Percentiles rank a stretch among this genome's conserved stretches.
Evolutionary conservation across 768 basidiomycete genomes (phyloP).

Genomic region (Dioszegia crocea): DNA sequence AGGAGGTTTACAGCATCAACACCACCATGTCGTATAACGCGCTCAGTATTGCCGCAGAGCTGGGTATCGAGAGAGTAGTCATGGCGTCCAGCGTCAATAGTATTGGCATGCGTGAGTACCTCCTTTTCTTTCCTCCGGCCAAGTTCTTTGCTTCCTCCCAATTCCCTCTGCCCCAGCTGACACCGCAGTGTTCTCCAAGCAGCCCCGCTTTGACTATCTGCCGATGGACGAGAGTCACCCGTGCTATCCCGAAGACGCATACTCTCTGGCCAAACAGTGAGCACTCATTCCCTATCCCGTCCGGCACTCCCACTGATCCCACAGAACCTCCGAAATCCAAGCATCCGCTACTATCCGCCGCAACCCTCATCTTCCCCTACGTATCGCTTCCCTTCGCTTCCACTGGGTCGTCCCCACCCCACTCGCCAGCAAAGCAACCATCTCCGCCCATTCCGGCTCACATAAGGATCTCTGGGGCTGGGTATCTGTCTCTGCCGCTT

Average conservation of each 20-base stretch:
- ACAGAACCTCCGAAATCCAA: constrained; percentile 61
- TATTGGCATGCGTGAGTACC: constrained; percentile 31
- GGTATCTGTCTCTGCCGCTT: constrained; percentile 62
- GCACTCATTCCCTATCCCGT: constrained; percentile 2
- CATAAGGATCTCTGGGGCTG: constrained; percentile 62
- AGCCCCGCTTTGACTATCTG: constrained; percentile 37
- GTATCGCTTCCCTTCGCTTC: constrained; percentile 64
- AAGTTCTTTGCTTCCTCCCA: not conserved
- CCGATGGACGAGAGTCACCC: constrained; percentile 41
- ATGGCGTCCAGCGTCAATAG: constrained; percentile 43
- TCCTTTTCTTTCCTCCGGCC: not conserved
- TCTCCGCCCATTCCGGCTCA: constrained; percentile 12
- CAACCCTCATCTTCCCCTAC: constrained; percentile 54
- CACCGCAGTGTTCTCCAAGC: constrained; percentile 27
- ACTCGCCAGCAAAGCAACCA: constrained; percentile 51
- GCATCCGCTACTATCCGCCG: constrained; percentile 64
- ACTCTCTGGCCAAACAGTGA: constrained; percentile 34
- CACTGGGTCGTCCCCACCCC: constrained; percentile 22
- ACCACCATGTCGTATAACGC: constrained; percentile 39
- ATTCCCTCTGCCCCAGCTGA: too few relatives aligned
- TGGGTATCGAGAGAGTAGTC: constrained; percentile 37
- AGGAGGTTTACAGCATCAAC: constrained; percentile 37
- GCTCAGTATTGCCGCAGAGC: constrained; percentile 31
- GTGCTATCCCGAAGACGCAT: constrained; percentile 35
- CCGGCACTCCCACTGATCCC: not conserved